Percentiles rank a stretch among this genome's conserved stretches.
These are phyloP conservation scores for Diophrys sp. DNA, from an alignment of 73 alveolate genomes.

Conservation along the genomic window DNA sequence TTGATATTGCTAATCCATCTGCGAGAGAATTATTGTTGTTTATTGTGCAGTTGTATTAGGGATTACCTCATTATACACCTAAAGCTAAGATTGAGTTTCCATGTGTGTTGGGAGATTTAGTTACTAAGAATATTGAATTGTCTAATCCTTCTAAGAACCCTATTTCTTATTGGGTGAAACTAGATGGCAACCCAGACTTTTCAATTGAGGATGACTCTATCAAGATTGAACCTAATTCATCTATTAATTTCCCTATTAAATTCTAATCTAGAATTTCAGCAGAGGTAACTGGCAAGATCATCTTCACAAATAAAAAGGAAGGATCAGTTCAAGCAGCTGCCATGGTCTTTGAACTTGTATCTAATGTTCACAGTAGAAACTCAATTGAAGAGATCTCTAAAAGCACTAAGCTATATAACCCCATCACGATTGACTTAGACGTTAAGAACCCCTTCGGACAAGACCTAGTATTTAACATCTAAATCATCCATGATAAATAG, in stretches of 20 bases:
- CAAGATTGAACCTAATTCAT: conserved; percentile 81
- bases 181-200: conserved; percentile 92
- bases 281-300: conserved; percentile 87
- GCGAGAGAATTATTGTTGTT: conserved; percentile 94
- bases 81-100: conserved; percentile 93
- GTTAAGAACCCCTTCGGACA: conserved; percentile 61
- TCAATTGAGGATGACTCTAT: conserved; percentile 78
- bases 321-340: conserved; percentile 96
- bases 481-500: conserved; percentile 62
- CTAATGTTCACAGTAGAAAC: conserved; percentile 91
- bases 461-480: conserved; percentile 57
- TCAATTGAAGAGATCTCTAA: conserved; percentile 72
- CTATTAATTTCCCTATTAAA: conserved; percentile 85
- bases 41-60: conserved; percentile 81
- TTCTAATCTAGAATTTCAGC: conserved; percentile 86
- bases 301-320: conserved; percentile 91
- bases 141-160: conserved; percentile 90
- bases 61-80: conserved; percentile 94
- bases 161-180: conserved; percentile 91
- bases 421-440: conserved; percentile 54
- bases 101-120: conserved; percentile 89
- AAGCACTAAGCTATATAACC: conserved; percentile 59
- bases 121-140: conserved; percentile 83
- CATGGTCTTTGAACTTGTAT: conserved; percentile 90
- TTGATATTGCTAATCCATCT: conserved; percentile 86